phyloP scores from a whole-genome alignment of 768 basidiomycete genomes.

The Suillus cothurnatus region DNA sequence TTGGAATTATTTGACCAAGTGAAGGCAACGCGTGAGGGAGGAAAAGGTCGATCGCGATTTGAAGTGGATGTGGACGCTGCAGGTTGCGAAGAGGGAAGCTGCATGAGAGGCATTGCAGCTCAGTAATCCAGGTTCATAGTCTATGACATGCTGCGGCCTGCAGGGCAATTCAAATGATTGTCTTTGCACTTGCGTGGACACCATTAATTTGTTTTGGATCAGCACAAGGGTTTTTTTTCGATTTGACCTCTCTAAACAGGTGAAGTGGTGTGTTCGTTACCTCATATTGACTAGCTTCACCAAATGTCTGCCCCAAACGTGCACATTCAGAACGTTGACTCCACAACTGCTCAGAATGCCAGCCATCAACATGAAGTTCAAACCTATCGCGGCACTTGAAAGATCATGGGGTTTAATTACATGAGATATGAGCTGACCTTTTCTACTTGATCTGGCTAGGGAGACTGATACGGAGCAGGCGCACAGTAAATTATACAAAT shows the following conservation, averaged over 20 bases:
- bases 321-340: not conserved
- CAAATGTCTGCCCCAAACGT: not conserved
- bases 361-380: not conserved
- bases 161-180: not conserved
- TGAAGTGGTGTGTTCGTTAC: not conserved
- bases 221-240: not conserved
- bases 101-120: too few relatives aligned
- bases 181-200: not conserved
- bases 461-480: not conserved
- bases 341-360: not conserved
- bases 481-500: constrained; percentile 47
- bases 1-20: too few relatives aligned
- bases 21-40: too few relatives aligned
- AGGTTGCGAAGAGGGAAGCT: too few relatives aligned
- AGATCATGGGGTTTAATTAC: not conserved
- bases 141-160: not conserved
- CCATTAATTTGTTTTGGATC: not conserved
- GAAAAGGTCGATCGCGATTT: too few relatives aligned
- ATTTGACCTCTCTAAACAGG: not conserved
- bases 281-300: constrained; percentile 3
- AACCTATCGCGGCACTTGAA: not conserved
- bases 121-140: too few relatives aligned
- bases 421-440: not conserved
- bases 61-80: too few relatives aligned
- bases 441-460: not conserved